Base-by-base conservation (phyloP, 108 stramenopile genomes). In the Skeletonema menzelii region DNA sequence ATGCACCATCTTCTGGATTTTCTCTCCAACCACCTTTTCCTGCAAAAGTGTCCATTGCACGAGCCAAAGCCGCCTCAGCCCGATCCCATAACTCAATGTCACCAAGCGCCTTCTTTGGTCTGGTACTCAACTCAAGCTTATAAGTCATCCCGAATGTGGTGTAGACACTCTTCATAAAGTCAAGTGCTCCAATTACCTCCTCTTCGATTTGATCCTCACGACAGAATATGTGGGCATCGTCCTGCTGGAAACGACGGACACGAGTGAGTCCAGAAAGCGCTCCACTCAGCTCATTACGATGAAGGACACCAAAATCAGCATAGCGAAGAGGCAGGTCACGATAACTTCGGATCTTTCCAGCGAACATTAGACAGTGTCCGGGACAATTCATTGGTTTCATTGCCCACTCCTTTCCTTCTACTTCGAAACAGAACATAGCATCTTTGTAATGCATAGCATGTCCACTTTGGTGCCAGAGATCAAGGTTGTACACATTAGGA, bases 351-450 rank as follows among this genome's bases (percentile, higher is more conserved):
- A 96, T 86, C 47, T 89, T 65, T 59, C 86, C 84, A 12, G 57
- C 93, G 85, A 99, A 99, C 79, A 99, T 86, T 26, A 99, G 79
- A 77, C 98, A 99, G 75, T 99, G 99, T 8, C 95, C 98, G 49
- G 99, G 99, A 73, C 99, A 99, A 84, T 99, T 99, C 99, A 99
- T 99, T 38, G 99, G 99, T 76, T 99, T 99, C 92, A 99, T 90
- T 38, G 93, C 99, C 90, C 90, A 97, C 73, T 96, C 94, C 69
- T 87, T 80, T 27, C 93, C 95, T 62, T 97, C 97, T 8, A 97
- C 95, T 44, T 97, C 94, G 68, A 97, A 98, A 66, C 89, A 86
- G 73, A 98, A 97, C 97, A 97, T 97, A 80, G 88, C 88, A 76
- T 97, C 96, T 83, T 96, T 95, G 93, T 99, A 99, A 83, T 99